Evolutionary conservation across 2,329 filamentous ascomycete species (phyloP), one percentile per base, ranked within the genome.

Genomic region (Monosporascus sp.): DNA sequence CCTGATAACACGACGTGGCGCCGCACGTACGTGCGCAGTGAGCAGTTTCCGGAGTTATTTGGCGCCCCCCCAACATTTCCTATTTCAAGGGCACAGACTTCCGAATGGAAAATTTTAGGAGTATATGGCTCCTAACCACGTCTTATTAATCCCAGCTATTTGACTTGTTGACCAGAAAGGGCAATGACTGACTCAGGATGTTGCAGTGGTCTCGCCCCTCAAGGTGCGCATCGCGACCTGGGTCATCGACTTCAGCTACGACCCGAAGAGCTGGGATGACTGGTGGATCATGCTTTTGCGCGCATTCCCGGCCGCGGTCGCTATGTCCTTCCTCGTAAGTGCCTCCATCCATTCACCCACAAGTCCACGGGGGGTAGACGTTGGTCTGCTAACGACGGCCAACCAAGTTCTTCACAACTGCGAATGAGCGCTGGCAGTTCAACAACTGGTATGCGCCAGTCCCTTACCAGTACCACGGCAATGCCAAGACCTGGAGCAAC

Each of bases 401-500:
- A 31, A 7, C 27, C 27, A 31, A 27, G 48, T 22, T 46, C 25
- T 37, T 9, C 34, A 36, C 25, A 17, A n/a, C 17, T 20, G n/a
- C 20, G 22, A 15, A 20, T 6, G 24, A 46, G 11, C 42, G 42
- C 11, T 46, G 42, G 49, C 25, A 48, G 37, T 53, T 51, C 48
- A 18, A 34, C 8, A 48, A 50, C 36, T 47, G 44, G 34, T 60
- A 56, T 47, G 56, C 57, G 9, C 56, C 57, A 3, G 53, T 58
- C 6, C 50, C 42, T 3, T 56, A 56, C 42, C 22, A 36, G 22
- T 60, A 51, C 44, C 20, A 52, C 17, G 57, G 57, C n/a, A 31
- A 51, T 7, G 56, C 57, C 37, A 60, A 60, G 47, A 46, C 54
- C 18, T 60, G 57, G 57, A 54, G 54, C 48, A 60, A 60, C 37